Evolutionary conservation across 108 stramenopile genomes (phyloP), one percentile per base, ranked within the genome.

Genomic region (Nannochloropsis oceanica): DNA sequence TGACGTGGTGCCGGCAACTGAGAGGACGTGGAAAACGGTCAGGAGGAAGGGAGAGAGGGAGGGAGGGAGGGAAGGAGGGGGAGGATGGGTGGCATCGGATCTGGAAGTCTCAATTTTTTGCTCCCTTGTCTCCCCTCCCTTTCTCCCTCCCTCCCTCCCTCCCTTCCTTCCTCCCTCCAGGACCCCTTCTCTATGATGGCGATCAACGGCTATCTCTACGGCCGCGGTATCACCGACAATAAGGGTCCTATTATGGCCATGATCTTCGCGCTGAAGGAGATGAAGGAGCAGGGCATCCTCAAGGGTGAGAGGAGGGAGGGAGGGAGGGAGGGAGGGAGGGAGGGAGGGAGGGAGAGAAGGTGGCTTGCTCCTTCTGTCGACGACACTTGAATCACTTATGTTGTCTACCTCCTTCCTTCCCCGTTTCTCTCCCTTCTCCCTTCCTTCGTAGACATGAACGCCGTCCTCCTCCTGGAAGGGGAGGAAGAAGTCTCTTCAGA

Each of bases 161-260:
- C n/a, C n/a, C n/a, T n/a, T n/a, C n/a, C n/a, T n/a, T n/a, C n/a
- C n/a, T n/a, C n/a, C n/a, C 84, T 25, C 43, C 43, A 84, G 11
- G 46, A 50, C 18, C 87, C 87, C 11, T 87, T 84, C 44, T 25
- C 26, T 34, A 80, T 87, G 87, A 18, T 27, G 26, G 87, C 73
- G 20, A 18, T 25, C 7, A 79, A 87, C 81, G 87, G 87, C n/a
- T 84, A 80, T 18, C 43, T 87, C 22, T 87, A 84, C 80, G 87
- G 87, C 12, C 87, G 87, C 14, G 87, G 87, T 13, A 79, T 50
- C 80, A 84, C 87, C 20, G 87, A 87, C 44, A 83, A 87, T 46
- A 87, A 87, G 25, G 87, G 87, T 10, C 87, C 87, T 13, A 20
- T 87, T 13, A 79, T 87, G 81, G 87, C 87, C 0, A 42, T 27